A percentile compares a stretch with the other conserved stretches of the same genome.
Conservation (phyloP, 108 stramenopile genomes). For the Nannochloropsis salina region DNA sequence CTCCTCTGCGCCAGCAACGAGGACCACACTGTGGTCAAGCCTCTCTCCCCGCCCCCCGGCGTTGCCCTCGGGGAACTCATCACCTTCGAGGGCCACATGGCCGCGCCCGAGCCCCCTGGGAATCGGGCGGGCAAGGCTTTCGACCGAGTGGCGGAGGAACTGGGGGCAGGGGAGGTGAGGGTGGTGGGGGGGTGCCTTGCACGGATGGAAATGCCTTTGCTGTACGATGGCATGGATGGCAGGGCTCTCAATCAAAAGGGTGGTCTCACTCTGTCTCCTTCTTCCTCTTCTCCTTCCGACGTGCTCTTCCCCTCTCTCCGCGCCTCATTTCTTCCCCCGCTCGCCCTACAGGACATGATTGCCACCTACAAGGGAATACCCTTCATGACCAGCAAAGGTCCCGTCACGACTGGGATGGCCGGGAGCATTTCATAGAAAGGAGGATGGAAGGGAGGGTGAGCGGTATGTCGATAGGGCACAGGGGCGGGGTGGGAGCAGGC, state of each 20-base stretch:
- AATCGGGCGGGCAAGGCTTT: constrained; percentile 54
- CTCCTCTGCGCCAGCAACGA: constrained; percentile 54
- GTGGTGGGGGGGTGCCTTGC: background rate
- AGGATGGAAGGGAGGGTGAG: background rate
- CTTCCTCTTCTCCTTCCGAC: no score
- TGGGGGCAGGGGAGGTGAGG: constrained; percentile 36
- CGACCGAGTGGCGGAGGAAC: constrained; percentile 49
- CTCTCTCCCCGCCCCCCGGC: constrained; percentile 48
- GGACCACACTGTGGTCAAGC: constrained; percentile 54
- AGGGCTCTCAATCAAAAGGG: no score
- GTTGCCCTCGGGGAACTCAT: constrained; percentile 52
- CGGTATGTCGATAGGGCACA: no score
- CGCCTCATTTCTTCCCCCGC: background rate
- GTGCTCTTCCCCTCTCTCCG: background rate
- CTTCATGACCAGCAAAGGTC: constrained; percentile 27
- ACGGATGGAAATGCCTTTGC: background rate
- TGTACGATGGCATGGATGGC: background rate
- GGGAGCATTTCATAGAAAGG: constrained; percentile 27
- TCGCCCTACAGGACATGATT: constrained; percentile 18
- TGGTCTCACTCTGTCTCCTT: no score
- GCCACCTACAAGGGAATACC: constrained; percentile 33
- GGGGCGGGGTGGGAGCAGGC: no score
- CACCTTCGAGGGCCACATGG: constrained; percentile 51
- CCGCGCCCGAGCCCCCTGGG: constrained; percentile 51
- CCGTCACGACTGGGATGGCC: background rate